Evolutionary conservation across 768 basidiomycete genomes (phyloP).

Genomic region (Podaxis sp.): DNA sequence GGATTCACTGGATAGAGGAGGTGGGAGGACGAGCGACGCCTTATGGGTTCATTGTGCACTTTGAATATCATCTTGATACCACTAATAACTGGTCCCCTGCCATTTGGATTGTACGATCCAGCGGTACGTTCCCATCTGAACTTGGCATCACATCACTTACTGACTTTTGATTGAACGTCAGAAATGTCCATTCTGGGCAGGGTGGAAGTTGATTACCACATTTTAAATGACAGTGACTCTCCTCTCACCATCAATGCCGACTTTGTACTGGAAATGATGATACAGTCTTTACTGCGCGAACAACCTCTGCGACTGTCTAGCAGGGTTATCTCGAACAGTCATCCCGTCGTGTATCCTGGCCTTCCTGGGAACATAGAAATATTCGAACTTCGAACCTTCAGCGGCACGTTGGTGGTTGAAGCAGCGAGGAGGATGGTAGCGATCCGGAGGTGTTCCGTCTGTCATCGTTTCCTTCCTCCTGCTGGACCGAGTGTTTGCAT

Average conservation of each 20-base stretch:
- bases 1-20: slow-evolving; percentile 7
- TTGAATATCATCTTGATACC: neutral
- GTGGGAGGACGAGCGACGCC: neutral
- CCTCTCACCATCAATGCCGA: neutral
- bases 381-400: slow-evolving; percentile 4
- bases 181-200: neutral
- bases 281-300: neutral
- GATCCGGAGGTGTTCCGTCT: neutral
- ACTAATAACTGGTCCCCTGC: slow-evolving; percentile 1
- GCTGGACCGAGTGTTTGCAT: slow-evolving; percentile 3
- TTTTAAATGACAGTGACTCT: neutral
- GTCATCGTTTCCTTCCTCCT: slow-evolving; percentile 2
- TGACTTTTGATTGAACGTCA: neutral
- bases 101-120: slow-evolving; percentile 3
- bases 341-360: neutral
- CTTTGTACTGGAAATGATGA: slow-evolving; percentile 9
- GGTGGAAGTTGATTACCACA: slow-evolving; percentile 6
- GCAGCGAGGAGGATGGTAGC: neutral
- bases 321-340: neutral
- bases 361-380: neutral
- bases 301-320: slow-evolving; percentile 1
- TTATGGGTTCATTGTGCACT: slow-evolving; percentile 1
- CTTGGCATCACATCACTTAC: neutral
- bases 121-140: neutral
- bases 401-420: neutral